These are phyloP conservation scores for Thelonectria rubi DNA, from an alignment of 2,329 filamentous ascomycete species.

Conservation along the genomic window DNA sequence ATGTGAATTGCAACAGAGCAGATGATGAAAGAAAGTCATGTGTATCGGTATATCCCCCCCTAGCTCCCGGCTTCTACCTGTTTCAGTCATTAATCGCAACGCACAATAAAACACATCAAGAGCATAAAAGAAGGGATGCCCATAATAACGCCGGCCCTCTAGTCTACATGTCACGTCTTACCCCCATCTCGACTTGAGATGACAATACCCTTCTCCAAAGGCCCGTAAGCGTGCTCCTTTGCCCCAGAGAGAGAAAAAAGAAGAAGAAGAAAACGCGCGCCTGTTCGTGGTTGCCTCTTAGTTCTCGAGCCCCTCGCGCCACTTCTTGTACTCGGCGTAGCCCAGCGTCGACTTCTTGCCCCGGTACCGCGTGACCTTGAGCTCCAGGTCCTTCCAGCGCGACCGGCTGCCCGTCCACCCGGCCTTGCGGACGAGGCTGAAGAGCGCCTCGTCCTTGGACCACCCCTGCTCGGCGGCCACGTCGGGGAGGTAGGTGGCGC, in stretches of 20 bases:
- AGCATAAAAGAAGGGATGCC: background rate
- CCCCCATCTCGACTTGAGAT: constrained; percentile 8
- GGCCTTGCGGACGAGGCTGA: constrained; percentile 92
- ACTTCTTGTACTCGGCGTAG: constrained; percentile 80
- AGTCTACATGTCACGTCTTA: constrained; percentile 43
- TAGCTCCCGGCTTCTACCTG: constrained; percentile 30
- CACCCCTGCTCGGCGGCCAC: constrained; percentile 93
- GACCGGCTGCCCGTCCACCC: constrained; percentile 87
- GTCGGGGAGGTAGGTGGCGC: constrained; percentile 91
- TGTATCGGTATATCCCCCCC: constrained; percentile 19
- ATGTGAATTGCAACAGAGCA: constrained; percentile 25
- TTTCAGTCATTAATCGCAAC: constrained; percentile 24
- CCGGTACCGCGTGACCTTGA: constrained; percentile 86
- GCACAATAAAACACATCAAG: constrained; percentile 2
- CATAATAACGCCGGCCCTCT: constrained; percentile 39
- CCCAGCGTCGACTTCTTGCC: constrained; percentile 78
- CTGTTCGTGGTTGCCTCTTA: too few species aligned
- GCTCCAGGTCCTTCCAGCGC: constrained; percentile 80
- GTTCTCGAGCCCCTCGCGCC: constrained; percentile 74
- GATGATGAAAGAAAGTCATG: constrained; percentile 12
- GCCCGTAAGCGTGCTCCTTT: background rate
- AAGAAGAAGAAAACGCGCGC: background rate
- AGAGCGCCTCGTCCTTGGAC: constrained; percentile 90
- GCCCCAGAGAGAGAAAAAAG: too few species aligned
- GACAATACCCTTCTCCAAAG: background rate